These are phyloP conservation scores for Apiotrichum akiyoshidainum DNA, from an alignment of 1,284 basidiomycete genomes.

Conservation along the genomic window DNA sequence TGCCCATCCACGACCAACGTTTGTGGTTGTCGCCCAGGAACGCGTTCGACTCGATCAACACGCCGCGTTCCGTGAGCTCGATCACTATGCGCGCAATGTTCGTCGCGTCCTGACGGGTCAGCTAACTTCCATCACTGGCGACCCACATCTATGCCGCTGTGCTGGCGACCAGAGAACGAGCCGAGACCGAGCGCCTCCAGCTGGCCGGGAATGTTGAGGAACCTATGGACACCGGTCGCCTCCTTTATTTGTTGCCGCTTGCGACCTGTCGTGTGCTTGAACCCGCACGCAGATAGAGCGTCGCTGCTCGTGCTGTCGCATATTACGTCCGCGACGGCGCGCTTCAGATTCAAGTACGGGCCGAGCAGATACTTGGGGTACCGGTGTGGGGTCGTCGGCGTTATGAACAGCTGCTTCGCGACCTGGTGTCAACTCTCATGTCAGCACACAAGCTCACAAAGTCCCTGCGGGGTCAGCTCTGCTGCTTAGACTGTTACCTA, in stretches of 20 bases:
- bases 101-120: slow-evolving; percentile 65
- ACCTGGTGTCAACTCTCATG: slow-evolving; percentile 27
- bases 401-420: slow-evolving; percentile 49
- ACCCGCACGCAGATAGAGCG: neutral
- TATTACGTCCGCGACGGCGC: slow-evolving; percentile 46
- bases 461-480: slow-evolving; percentile 27
- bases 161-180: slow-evolving; percentile 71
- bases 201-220: slow-evolving; percentile 47
- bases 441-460: slow-evolving; percentile 27
- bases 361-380: slow-evolving; percentile 45
- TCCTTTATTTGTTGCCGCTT: neutral
- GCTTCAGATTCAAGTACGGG: slow-evolving; percentile 48
- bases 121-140: neutral
- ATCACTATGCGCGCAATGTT: slow-evolving; percentile 75
- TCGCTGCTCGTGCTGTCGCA: slow-evolving; percentile 20
- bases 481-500: too few relatives aligned
- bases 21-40: slow-evolving; percentile 53
- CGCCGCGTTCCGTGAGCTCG: slow-evolving; percentile 66
- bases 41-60: slow-evolving; percentile 69
- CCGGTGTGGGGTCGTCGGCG: slow-evolving; percentile 30
- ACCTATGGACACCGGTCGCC: slow-evolving; percentile 16
- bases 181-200: slow-evolving; percentile 48
- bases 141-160: slow-evolving; percentile 83
- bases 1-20: slow-evolving; percentile 49
- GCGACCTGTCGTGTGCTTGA: slow-evolving; percentile 15